Evolutionary conservation across 805 yeast genomes (phyloP).

Genomic region (Metschnikowia arizonensis): DNA sequence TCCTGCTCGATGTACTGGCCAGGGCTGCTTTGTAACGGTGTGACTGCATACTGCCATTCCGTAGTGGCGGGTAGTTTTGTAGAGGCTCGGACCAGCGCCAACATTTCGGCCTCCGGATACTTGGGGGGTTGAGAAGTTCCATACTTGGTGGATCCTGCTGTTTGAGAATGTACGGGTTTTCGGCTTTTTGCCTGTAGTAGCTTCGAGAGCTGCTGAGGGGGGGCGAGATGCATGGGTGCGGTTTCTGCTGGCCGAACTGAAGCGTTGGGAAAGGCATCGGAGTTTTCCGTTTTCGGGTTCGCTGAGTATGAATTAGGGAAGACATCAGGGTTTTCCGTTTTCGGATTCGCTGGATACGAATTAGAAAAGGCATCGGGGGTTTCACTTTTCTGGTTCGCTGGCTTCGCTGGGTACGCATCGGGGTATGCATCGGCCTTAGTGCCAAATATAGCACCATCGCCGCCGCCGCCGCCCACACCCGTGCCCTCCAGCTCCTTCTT

Average conservation of each 20-base stretch:
- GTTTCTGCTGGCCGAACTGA: background rate
- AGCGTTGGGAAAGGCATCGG: background rate
- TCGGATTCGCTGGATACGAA: no score
- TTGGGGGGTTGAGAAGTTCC: background rate
- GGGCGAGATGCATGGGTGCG: background rate
- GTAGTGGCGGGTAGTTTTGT: conserved; percentile 3
- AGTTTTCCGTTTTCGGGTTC: no score
- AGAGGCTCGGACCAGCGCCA: conserved; percentile 11
- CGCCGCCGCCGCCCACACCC: no score
- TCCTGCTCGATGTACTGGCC: background rate
- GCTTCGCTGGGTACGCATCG: no score
- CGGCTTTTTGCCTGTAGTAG: background rate
- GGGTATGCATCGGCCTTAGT: no score
- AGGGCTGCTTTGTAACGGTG: background rate
- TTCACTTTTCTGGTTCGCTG: no score
- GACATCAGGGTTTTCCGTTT: no score
- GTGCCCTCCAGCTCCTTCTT: no score
- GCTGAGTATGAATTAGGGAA: no score
- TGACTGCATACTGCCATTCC: background rate
- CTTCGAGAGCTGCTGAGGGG: background rate
- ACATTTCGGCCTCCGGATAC: background rate
- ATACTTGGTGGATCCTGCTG: no score
- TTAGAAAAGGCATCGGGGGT: no score
- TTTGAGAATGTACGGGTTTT: background rate
- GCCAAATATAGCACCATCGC: no score